Evolutionary conservation across 1,284 basidiomycete genomes (phyloP), one percentile per base, ranked within the genome.

Genomic region (Tremellales sp.): DNA sequence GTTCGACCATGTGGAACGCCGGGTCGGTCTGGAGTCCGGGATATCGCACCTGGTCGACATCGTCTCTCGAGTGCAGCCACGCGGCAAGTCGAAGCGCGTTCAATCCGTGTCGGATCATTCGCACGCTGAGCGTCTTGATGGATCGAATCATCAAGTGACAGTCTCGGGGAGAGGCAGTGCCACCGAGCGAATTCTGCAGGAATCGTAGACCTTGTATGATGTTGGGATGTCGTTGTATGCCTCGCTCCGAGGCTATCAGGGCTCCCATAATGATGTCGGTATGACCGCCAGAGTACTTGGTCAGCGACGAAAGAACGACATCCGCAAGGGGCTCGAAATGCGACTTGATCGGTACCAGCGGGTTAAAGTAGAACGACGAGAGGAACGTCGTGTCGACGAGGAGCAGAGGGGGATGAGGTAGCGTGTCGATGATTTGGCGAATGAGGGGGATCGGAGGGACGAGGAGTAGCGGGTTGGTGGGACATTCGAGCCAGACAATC

Each of bases 401-500:
- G n/a, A 94, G 80, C 17, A 90, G 76, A 3, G 78, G 76, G 0
- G 46, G 42, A 7, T 40, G 45, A 57, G 42, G 83, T 73, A 46
- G 83, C 73, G 66, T 82, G 77, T n/a, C 78, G 65, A 70, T 82
- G 53, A 92, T 76, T 26, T 79, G 84, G 67, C 89, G 84, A 53
- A 93, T 83, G 29, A 96, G 76, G n/a, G 85, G 83, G 13, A 80
- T 70, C 8, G 77, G 78, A 2, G 68, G 69, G 31, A 81, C 68
- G 15, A 74, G 69, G 11, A 97, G 83, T 0, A 89, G 90, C 0
- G 94, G 94, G 75, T 97, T 97, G 13, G 92, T 97, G 0, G 93
- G 94, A 0, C 88, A 82, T 75, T 98, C 93, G 66, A 97, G 84
- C 92, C 92, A 97, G 51, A 98, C 82, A n/a, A 97, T 79, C 86